Conservation (phyloP, 2,329 filamentous ascomycete species). For the Chrysosphaeria jannelii region DNA sequence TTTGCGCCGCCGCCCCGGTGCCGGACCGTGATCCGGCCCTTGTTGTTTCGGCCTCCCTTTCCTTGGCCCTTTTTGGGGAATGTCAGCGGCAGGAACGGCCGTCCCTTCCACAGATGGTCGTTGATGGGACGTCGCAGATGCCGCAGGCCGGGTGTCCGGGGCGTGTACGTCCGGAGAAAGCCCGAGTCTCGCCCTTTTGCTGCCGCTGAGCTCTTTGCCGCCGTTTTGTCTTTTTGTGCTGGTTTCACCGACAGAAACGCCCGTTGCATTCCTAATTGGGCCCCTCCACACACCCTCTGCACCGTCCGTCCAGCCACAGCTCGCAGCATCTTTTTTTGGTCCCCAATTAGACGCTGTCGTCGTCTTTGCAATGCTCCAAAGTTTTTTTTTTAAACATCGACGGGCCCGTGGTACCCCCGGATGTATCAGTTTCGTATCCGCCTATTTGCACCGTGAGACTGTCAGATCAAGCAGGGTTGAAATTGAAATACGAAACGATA, state of each 20-base stretch:
- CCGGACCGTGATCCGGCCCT: constrained; percentile 58
- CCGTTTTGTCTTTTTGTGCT: constrained; percentile 5
- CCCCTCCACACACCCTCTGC: neutral
- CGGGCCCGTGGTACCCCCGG: too few relatives aligned
- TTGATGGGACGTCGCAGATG: constrained; percentile 83
- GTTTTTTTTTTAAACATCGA: too few relatives aligned
- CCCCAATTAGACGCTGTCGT: too few relatives aligned
- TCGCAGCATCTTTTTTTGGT: too few relatives aligned
- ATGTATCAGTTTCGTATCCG: too few relatives aligned
- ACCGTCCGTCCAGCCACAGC: constrained; percentile 1
- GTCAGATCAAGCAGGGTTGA: too few relatives aligned
- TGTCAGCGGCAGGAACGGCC: constrained; percentile 56
- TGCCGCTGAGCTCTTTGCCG: too few relatives aligned
- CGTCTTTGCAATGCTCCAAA: too few relatives aligned
- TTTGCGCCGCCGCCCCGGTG: constrained; percentile 84
- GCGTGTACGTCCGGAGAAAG: constrained; percentile 62
- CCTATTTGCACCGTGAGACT: too few relatives aligned
- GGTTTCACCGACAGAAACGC: neutral
- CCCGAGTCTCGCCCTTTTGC: constrained; percentile 12
- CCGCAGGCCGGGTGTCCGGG: constrained; percentile 69
- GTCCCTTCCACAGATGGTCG: constrained; percentile 87
- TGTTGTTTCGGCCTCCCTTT: constrained; percentile 78
- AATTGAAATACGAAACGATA: too few relatives aligned
- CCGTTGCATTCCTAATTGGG: too few relatives aligned
- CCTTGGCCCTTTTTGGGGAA: constrained; percentile 76